phyloP scores from a whole-genome alignment of 192 early-diverging fungal species.

The Podila epigama region DNA sequence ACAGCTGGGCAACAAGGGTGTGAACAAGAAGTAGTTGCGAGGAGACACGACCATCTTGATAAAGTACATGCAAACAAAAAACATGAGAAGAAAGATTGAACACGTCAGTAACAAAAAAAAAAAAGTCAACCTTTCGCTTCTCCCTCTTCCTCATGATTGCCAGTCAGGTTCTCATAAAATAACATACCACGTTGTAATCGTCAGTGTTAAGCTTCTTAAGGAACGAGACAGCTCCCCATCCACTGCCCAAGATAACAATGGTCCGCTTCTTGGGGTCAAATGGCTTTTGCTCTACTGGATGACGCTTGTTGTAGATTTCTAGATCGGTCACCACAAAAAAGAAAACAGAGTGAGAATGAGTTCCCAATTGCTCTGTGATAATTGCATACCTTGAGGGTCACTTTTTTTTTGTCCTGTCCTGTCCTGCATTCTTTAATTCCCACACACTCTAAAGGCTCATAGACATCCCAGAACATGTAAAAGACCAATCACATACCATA shows the following conservation, averaged over 20 bases:
- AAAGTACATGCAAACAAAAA: not conserved
- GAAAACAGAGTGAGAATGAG: not conserved
- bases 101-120: too few species aligned
- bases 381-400: not conserved
- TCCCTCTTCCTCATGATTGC: too few species aligned
- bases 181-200: conserved; percentile 75
- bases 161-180: not conserved
- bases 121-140: too few species aligned
- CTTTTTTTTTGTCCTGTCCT: not conserved
- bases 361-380: not conserved
- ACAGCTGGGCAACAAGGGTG: conserved; percentile 72
- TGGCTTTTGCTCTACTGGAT: conserved; percentile 47
- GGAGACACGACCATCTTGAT: conserved; percentile 71
- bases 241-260: conserved; percentile 28
- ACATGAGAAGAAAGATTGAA: too few species aligned
- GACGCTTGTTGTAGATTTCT: conserved; percentile 50
- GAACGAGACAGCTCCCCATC: conserved; percentile 55
- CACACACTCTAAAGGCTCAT: not conserved
- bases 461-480: not conserved
- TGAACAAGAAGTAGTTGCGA: conserved; percentile 90
- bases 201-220: conserved; percentile 79
- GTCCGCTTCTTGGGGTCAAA: conserved; percentile 55
- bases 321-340: not conserved
- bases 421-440: not conserved
- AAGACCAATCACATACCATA: conserved; percentile 33